Conservation (phyloP, 306 rosid genomes). For the Lupinus albus region DNA sequence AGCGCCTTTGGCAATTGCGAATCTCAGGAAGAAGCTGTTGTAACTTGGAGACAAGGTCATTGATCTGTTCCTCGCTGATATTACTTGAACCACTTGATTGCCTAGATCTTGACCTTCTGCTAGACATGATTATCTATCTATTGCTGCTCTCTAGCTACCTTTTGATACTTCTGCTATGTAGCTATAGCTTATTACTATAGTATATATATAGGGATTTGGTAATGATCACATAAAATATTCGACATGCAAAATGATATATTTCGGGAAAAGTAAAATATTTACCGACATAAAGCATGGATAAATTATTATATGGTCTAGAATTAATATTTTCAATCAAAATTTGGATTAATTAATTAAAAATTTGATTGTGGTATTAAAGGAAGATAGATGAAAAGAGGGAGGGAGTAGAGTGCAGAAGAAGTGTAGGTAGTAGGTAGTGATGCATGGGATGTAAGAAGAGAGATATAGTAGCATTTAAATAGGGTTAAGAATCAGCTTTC, state of each 20-base stretch:
- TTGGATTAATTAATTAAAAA: no score
- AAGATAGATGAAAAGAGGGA: neutral
- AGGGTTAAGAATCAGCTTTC: no score
- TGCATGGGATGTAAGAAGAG: no score
- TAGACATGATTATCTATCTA: conserved; percentile 42
- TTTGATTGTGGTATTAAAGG: neutral
- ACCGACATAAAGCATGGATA: no score
- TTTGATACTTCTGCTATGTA: neutral
- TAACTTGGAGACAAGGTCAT: conserved; percentile 89
- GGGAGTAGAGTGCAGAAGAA: no score
- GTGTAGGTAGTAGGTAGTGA: no score
- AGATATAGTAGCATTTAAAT: no score
- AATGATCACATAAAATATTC: neutral
- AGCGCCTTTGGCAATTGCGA: conserved; percentile 53
- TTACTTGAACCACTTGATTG: conserved; percentile 74
- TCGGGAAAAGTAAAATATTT: no score
- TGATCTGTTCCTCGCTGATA: conserved; percentile 91
- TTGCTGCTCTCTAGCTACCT: neutral
- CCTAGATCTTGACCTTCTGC: conserved; percentile 72
- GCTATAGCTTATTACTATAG: neutral
- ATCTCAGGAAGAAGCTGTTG: conserved; percentile 97
- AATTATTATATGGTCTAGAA: no score
- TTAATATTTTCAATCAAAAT: no score
- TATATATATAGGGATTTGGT: neutral
- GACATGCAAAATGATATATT: neutral